Evolutionary conservation across 2,329 filamentous ascomycete species (phyloP), one percentile per base, ranked within the genome.

Genomic region (Pleomassaria siparia): DNA sequence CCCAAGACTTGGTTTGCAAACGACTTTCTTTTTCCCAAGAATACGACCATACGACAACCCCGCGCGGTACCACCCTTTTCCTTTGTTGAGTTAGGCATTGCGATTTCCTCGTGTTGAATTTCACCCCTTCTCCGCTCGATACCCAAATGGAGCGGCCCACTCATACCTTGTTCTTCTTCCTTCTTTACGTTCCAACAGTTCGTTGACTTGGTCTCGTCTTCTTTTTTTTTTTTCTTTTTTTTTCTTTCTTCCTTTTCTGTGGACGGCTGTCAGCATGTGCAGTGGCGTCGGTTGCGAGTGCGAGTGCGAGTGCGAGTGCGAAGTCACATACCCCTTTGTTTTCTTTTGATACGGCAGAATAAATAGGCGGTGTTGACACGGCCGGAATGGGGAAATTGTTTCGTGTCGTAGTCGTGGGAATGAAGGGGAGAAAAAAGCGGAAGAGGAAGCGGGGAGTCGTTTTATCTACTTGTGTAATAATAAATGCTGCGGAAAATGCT

Each of bases 381-480:
- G 20, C 35, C 13, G 18, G 18, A 39, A 42, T 40, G 40, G 18
- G 21, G 28, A 44, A 28, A 40, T 46, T 43, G 40, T 25, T 9
- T n/a, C 5, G 32, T 18, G 16, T 16, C 39, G 40, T 39, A 28
- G n/a, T 35, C 20, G 28, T 22, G 28, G 13, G 13, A 30, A 18
- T 3, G 12, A 16, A 35, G 32, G 11, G 32, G 15, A n/a, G 4
- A n/a, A n/a, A 13, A 30, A n/a, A 30, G 28, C 6, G 32, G 20
- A 8, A 20, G 20, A 6, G 20, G 35, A n/a, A n/a, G n/a, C n/a
- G n/a, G n/a, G n/a, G n/a, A n/a, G 6, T 43, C 28, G 29, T 46
- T 45, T 40, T 36, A 30, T 43, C 41, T 43, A 44, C 46, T 51
- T 62, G 58, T 63, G 58, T 64, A 64, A 60, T 63, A 61, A 50